These are phyloP conservation scores for Kalanchoe fedtschenkoi DNA, from an alignment of 164 flowering plant species.

Conservation along the genomic window DNA sequence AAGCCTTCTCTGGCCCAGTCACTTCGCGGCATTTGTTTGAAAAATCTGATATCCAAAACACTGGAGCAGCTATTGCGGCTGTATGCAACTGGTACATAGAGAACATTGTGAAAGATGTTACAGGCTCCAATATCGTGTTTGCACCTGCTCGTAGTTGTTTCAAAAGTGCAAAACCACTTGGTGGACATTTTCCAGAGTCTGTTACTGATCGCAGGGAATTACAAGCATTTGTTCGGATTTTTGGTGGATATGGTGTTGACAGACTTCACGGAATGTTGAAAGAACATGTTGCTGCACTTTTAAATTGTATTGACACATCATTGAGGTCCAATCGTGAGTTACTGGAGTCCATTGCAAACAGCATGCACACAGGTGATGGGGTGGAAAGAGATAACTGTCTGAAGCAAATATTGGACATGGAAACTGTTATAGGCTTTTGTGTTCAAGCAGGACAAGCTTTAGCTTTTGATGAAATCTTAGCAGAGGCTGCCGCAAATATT, in stretches of 20 bases:
- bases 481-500: conserved; percentile 80
- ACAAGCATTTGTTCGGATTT: conserved; percentile 75
- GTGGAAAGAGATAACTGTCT: conserved; percentile 63
- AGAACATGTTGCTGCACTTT: conserved; percentile 84
- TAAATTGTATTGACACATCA: conserved; percentile 88
- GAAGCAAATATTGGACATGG: conserved; percentile 78
- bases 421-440: conserved; percentile 83
- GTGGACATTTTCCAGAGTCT: conserved; percentile 92
- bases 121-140: conserved; percentile 80
- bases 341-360: conserved; percentile 66
- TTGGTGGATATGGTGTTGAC: conserved; percentile 97
- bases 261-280: conserved; percentile 75
- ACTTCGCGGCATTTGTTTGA: conserved; percentile 76
- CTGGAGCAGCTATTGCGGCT: conserved; percentile 70
- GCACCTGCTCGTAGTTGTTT: conserved; percentile 78
- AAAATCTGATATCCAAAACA: conserved; percentile 52
- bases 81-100: conserved; percentile 96
- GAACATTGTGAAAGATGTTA: conserved; percentile 81
- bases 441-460: conserved; percentile 88
- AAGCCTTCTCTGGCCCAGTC: conserved; percentile 85
- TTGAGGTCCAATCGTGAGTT: conserved; percentile 79
- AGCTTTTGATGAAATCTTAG: conserved; percentile 66
- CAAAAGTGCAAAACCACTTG: conserved; percentile 86
- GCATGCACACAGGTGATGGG: conserved; percentile 70
- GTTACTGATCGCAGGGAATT: conserved; percentile 73